Evolutionary conservation across 1,284 basidiomycete species (phyloP), one percentile per base, ranked within the genome.

Genomic region (Golubevia sp.): DNA sequence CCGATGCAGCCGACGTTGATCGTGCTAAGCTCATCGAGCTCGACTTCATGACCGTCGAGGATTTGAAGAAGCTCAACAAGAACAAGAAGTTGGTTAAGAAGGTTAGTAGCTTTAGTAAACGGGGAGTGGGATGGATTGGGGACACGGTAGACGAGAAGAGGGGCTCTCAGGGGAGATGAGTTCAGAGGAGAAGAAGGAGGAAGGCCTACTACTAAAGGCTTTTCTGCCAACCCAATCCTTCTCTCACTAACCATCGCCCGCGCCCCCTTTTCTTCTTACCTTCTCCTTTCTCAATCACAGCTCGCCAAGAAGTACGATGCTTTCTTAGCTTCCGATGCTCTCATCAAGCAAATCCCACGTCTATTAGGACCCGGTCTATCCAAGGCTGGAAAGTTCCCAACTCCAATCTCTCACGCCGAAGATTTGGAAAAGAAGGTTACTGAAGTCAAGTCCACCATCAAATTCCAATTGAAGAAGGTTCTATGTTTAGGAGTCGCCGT

Each of bases 61-160:
- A 99, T 87, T 89, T 99, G 87, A 99, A 99, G 88, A 99, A 99
- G 87, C 90, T 97, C 78, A 97, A 97, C 91, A 97, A 97, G 89
- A 99, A 99, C 91, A 99, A 99, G 90, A 99, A 99, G 88, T 93
- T 99, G 73, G 96, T 99, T 85, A 99, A 99, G 90, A 99, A 85
- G 66, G 38, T 62, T 21, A 51, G 52, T 11, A 34, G 4, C 30
- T 34, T 11, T n/a, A n/a, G n/a, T n/a, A n/a, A n/a, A n/a, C n/a
- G n/a, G n/a, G n/a, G n/a, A n/a, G 30, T 34, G 30, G 30, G 30
- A 34, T n/a, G 30, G 30, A 34, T 34, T 11, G 11, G 30, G 30
- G n/a, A n/a, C n/a, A n/a, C n/a, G n/a, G n/a, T n/a, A 34, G 30
- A 3, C 11, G 30, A 11, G 30, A 34, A 34, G 30, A 34, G 30